Base-by-base conservation (phyloP, 352 stramenopile species). In the Globisporangium ultimum region DNA sequence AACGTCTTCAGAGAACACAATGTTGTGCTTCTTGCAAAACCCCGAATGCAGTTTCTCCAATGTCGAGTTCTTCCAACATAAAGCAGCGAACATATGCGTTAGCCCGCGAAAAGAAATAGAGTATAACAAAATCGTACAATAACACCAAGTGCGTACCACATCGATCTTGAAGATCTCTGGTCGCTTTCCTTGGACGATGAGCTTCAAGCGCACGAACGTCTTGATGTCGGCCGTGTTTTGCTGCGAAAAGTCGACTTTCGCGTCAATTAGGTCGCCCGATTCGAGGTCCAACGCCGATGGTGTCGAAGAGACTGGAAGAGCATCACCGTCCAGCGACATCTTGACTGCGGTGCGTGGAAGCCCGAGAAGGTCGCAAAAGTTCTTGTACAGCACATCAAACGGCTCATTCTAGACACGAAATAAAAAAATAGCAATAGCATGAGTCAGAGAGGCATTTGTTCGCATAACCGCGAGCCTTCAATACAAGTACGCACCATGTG, bases 91-190 rank as follows among this genome's bases (percentile, higher is more conserved):
- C 17, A 48, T 13, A 48, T 40, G 41, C 48, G 7, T 21, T 24
- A 40, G 40, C 4, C 40, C 40, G 12, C 10, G 13, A 45, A 15
- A 46, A 36, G 24, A 22, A 48, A 48, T 22, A 2, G 28, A 36
- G 28, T 1, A 6, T 1, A 36, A 10, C 28, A 36, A 36, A 36
- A 11, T 36, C 28, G 28, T 6, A 10, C 3, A 10, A 36, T 36
- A 36, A 36, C 32, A 54, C 15, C 51, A 17, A 22, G n/a, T 28
- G 68, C 75, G 22, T 63, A 89, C 82, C 62, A 59, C 66, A 49
- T 88, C 82, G 54, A 91, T 91, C 45, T 79, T 84, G 58, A 89
- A 91, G 7, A 78, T 43, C 60, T 89, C 82, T 0, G 80, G 72
- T 13, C 73, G 72, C 53, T 67, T 74, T 28, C 76, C 74, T 42